Evolutionary conservation across 1,139 yeast species (phyloP).

Genomic region (Kodamaea arcana): DNA sequence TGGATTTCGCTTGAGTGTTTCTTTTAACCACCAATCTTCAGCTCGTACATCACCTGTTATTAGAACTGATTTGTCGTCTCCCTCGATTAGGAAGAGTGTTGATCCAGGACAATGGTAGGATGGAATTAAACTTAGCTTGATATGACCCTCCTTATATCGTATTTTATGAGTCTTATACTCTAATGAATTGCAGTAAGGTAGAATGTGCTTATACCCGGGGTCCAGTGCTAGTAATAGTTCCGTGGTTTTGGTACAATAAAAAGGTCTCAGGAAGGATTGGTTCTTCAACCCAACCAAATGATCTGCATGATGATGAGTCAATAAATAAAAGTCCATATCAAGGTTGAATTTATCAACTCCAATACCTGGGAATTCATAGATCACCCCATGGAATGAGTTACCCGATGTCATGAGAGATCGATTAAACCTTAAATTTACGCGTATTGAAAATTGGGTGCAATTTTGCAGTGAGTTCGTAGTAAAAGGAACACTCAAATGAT

Average conservation of each 20-base stretch:
- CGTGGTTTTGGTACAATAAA: slow-evolving; percentile 51
- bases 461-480: no score
- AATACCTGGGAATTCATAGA: slow-evolving; percentile 34
- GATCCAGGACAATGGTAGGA: slow-evolving; percentile 66
- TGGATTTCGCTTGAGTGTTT: slow-evolving; percentile 35
- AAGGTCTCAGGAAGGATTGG: slow-evolving; percentile 34
- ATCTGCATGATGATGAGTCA: slow-evolving; percentile 58
- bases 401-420: slow-evolving; percentile 9
- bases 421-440: neutral
- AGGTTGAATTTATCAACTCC: slow-evolving; percentile 43
- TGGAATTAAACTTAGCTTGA: slow-evolving; percentile 24
- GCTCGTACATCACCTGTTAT: slow-evolving; percentile 61
- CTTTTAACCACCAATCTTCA: slow-evolving; percentile 47
- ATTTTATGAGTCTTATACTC: slow-evolving; percentile 13
- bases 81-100: slow-evolving; percentile 50
- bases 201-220: slow-evolving; percentile 19
- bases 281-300: slow-evolving; percentile 49
- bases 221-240: slow-evolving; percentile 27
- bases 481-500: no score
- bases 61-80: slow-evolving; percentile 30
- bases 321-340: slow-evolving; percentile 26
- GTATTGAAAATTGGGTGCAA: neutral
- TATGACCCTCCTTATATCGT: slow-evolving; percentile 6
- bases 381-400: slow-evolving; percentile 23
- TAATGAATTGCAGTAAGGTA: slow-evolving; percentile 19